Conservation (phyloP, 495 filamentous ascomycete species). For the Neurospora africana region DNA sequence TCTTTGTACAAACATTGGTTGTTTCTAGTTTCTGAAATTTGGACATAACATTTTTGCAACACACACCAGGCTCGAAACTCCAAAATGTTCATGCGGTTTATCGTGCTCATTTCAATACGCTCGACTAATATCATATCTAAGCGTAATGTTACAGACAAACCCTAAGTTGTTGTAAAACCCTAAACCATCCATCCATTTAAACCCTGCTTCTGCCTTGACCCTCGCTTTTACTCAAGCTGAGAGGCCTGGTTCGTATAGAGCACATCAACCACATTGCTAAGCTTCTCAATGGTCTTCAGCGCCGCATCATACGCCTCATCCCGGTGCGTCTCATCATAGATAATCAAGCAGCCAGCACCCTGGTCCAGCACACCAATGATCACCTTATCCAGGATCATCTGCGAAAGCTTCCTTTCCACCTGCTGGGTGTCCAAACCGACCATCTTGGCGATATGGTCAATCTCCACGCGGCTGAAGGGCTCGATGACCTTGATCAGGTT, state of each 20-base stretch:
- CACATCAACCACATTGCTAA: slow-evolving; percentile 94
- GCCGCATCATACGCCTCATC: slow-evolving; percentile 93
- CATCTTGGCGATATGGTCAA: slow-evolving; percentile 92
- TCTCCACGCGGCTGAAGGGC: slow-evolving; percentile 92
- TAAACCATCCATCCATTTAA: not conserved
- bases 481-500: slow-evolving; percentile 99
- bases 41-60: not conserved
- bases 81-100: not conserved
- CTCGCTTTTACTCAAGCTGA: slow-evolving; percentile 63
- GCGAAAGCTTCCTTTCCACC: slow-evolving; percentile 92
- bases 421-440: slow-evolving; percentile 92
- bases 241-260: slow-evolving; percentile 97
- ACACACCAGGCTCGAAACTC: not conserved
- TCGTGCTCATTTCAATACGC: not conserved
- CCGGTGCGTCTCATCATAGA: slow-evolving; percentile 87
- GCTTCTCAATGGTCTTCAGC: slow-evolving; percentile 88
- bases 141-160: slow-evolving; percentile 2
- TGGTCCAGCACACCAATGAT: slow-evolving; percentile 97
- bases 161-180: not conserved
- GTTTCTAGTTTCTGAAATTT: not conserved
- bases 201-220: not conserved
- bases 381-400: slow-evolving; percentile 99
- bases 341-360: slow-evolving; percentile 91
- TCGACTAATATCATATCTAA: slow-evolving; percentile 1
- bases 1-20: not conserved